Base-by-base conservation (phyloP, 345 rosid genomes). In the Eucalyptus camaldulensis region DNA sequence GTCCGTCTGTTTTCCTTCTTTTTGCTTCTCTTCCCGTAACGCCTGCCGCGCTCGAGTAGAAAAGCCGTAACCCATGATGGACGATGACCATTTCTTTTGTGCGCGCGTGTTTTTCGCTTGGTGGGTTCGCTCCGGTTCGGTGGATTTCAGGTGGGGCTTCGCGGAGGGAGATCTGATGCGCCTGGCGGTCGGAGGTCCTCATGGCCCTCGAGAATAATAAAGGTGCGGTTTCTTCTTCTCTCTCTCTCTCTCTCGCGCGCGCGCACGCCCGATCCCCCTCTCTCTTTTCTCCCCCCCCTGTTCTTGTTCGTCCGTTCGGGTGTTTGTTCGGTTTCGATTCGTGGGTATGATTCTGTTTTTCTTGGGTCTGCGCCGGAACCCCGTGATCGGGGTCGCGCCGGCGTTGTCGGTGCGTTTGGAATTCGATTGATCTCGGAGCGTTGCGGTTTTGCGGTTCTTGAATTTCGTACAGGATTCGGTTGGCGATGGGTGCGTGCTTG, bases 111-210 rank as follows among this genome's bases (percentile, higher is more conserved):
- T 56, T 56, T 56, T 10, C 62, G 31, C 31, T 62, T 62, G 69
- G 69, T 76, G 85, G 85, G 47, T 76, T 40, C 43, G 88, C 44
- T 17, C 5, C 65, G n/a, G 60, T 54, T 12, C 13, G 56, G 54
- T 40, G 56, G 47, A 15, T 69, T 81, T 86, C 90, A 95, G 96
- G 94, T 90, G 92, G 89, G 93, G 43, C 62, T 62, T 50, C 80
- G 56, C 69, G 89, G 94, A 90, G 91, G 91, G 92, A 91, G 95
- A 95, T 95, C 95, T 95, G 93, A 95, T 94, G 95, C 94, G 92
- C 94, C 87, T 90, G 94, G 89, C 87, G 93, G 91, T 94, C 94
- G 91, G 91, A 86, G 93, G 92, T 91, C 95, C 91, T 90, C 94
- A 93, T 94, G 96, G 93, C 96, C 92, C 93, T 93, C 91, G 96